Base-by-base conservation (phyloP, 2,329 filamentous ascomycete species). In the Penicillium sp. region DNA sequence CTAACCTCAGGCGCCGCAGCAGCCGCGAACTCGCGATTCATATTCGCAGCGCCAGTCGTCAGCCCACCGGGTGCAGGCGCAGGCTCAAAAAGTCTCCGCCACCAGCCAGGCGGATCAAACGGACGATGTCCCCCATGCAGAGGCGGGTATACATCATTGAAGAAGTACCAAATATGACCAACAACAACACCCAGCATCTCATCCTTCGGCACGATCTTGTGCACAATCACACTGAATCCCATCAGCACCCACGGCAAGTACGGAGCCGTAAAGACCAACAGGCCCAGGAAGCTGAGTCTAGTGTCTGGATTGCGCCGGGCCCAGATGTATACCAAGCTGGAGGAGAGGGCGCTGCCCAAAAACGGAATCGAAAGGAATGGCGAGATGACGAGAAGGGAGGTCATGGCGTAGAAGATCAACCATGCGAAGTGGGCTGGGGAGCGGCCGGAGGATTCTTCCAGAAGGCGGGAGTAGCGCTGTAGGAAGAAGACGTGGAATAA, bases 401-500 rank as follows among this genome's bases (percentile, higher is more conserved):
- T 80, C 68, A 85, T 89, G 49, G 90, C 86, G 69, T 95, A 97
- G 44, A 93, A 76, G 2, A 99, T 79, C 14, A 99, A 79, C 91
- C 92, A 99, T 5, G 90, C 90, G 75, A 96, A 99, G 65, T 95
- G 87, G 3, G 93, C 93, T 1, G 92, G 88, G 4, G 89, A 95
- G 36, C 88, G 83, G 34, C 90, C 89, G n/a, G 90, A 90, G 0
- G 89, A 90, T 72, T 97, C 92, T 73, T 99, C 93, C 39, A 99
- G 82, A 36, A 97, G 86, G 42, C 93, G 87, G 6, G 92, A 91
- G 72, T 99, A 99, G 49, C 93, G 87, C 69, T 96, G 91, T 50
- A 96, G 85, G 75, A 99, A 99, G 80, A 96, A 99, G 69, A 97
- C 88, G 71, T 97, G 92, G 77, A 96, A 97, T 60, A 97, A 80